A percentile compares a stretch with the other conserved stretches of the same genome.
These are phyloP conservation scores for Colletotrichum tropicale DNA, from an alignment of 2,329 filamentous ascomycete species.

Conservation along the genomic window DNA sequence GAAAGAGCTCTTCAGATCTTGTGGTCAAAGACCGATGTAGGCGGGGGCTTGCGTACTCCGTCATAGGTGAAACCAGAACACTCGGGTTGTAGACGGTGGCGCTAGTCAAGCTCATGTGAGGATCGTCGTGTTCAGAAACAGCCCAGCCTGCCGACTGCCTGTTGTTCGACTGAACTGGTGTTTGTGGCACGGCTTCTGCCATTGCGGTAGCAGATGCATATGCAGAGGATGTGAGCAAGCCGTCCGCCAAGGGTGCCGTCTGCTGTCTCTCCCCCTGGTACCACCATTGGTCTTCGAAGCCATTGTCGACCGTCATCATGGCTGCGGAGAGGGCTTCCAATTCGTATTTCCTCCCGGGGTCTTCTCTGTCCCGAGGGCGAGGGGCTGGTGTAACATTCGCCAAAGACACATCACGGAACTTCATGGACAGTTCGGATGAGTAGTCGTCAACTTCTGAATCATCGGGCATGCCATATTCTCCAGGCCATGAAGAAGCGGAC, in stretches of 20 bases:
- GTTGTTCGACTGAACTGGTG: background rate
- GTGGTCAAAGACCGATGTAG: slow-evolving; percentile 41
- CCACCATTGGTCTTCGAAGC: slow-evolving; percentile 64
- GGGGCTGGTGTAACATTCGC: background rate
- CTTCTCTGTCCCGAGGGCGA: background rate
- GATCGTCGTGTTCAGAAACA: slow-evolving; percentile 10
- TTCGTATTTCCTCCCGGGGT: slow-evolving; percentile 29
- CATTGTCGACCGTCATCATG: slow-evolving; percentile 62
- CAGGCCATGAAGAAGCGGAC: slow-evolving; percentile 42
- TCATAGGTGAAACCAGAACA: slow-evolving; percentile 41
- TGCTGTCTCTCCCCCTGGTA: slow-evolving; percentile 45
- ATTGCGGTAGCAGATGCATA: background rate
- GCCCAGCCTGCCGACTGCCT: slow-evolving; percentile 31
- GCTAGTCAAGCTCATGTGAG: slow-evolving; percentile 13
- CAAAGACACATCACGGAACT: slow-evolving; percentile 12
- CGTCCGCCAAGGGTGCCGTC: slow-evolving; percentile 27
- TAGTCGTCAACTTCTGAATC: slow-evolving; percentile 2
- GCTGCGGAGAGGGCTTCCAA: slow-evolving; percentile 55
- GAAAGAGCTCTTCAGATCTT: slow-evolving; percentile 46
- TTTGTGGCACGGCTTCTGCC: background rate
- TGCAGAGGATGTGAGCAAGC: slow-evolving; percentile 24
- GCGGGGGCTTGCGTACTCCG: slow-evolving; percentile 29
- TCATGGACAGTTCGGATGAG: slow-evolving; percentile 15
- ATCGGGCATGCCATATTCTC: slow-evolving; percentile 12
- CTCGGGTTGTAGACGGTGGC: slow-evolving; percentile 3